Percentiles rank a stretch among this genome's conserved stretches.
Evolutionary conservation across 1,284 basidiomycete species (phyloP).

Genomic region (Ceratobasidium sp.): DNA sequence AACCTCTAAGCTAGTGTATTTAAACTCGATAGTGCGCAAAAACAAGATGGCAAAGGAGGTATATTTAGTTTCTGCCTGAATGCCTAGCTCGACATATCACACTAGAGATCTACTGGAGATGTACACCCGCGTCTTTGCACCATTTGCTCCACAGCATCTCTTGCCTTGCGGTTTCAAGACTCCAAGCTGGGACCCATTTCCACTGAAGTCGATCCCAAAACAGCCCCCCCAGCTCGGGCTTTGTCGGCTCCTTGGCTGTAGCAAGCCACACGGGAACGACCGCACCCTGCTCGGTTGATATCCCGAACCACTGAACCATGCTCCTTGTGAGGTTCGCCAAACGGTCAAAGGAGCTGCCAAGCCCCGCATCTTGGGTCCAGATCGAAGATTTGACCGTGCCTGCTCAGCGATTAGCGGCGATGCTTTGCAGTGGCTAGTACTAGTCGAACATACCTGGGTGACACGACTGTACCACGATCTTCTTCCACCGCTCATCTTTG

Average conservation of each 20-base stretch:
- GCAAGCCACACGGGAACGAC: constrained; percentile 30
- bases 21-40: too few species aligned
- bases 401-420: neutral
- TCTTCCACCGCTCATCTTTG: constrained; percentile 9
- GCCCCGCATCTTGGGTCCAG: neutral
- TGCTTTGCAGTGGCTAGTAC: neutral
- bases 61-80: too few species aligned
- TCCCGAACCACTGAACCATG: neutral
- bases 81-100: too few species aligned
- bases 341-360: neutral
- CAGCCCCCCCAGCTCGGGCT: constrained; percentile 33
- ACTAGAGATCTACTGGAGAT: too few species aligned
- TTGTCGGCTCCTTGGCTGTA: constrained; percentile 1
- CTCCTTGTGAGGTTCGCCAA: neutral
- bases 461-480: constrained; percentile 34
- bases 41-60: too few species aligned
- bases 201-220: constrained; percentile 42
- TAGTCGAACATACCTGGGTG: constrained; percentile 11
- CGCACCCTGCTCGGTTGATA: constrained; percentile 40
- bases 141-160: constrained; percentile 40
- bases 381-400: constrained; percentile 12
- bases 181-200: constrained; percentile 42
- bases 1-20: too few species aligned
- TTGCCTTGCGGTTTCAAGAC: constrained; percentile 16
- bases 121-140: constrained; percentile 18